Base-by-base conservation (phyloP, 306 rosid genomes). In the Styphnolobium japonicum region DNA sequence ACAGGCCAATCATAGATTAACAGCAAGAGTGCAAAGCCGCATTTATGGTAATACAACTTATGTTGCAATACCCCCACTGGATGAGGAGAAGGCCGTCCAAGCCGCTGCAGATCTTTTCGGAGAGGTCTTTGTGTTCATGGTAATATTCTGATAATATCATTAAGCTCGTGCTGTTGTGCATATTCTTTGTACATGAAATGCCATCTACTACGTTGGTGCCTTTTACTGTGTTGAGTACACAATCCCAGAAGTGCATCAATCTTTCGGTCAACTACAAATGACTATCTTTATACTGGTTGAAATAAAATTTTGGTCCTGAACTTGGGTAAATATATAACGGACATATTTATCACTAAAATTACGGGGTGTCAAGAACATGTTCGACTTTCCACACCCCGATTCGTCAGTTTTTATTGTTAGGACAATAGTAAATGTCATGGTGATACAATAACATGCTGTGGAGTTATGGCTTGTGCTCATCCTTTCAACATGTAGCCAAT, bases 81-180 rank as follows among this genome's bases (percentile, higher is more conserved):
- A 89, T 11, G 91, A 87, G 71, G 87, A 87, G 76, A 85, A 85
- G 56, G 98, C 98, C 72, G 97, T 93, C 8, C 93, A 91, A 73
- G 92, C 90, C 14, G 98, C 98, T 7, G 93, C 96, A 21, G 98
- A 93, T 82, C 85, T 93, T 56, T 79, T 91, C 3, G 94, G 97
- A 52, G 98, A 93, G 40, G 73, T 91, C 63, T 91, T 93, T 27
- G 93, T 93, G 15, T 93, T 93, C 88, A 52, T 85, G 72, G 97
- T 93, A 88, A 29, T n/a, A n/a, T n/a, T n/a, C n/a, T n/a, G n/a
- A n/a, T n/a, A n/a, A n/a, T n/a, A n/a, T n/a, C n/a, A n/a, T n/a
- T n/a, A n/a, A n/a, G n/a, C n/a, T n/a, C 82, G 71, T n/a, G 92
- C 92, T 78, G 90, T 89, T 55, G 21, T 78, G 22, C 45, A 25